Evolutionary conservation across 2,329 filamentous ascomycete genomes (phyloP).

Genomic region (Talaromyces verruculosus): DNA sequence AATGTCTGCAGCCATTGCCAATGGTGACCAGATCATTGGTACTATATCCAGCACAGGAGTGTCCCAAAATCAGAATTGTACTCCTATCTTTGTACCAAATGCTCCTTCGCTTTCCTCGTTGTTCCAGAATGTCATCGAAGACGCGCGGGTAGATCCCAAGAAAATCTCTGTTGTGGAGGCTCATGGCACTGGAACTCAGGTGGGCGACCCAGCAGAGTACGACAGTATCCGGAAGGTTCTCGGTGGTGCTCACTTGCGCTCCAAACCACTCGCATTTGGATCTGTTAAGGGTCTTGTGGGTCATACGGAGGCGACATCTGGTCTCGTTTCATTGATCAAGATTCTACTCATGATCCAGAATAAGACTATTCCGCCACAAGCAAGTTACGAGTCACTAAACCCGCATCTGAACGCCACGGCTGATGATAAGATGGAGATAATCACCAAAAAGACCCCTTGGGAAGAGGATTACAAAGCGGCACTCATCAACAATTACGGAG

Average conservation of each 20-base stretch:
- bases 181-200: constrained; percentile 41
- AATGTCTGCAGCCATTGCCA: constrained; percentile 46
- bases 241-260: constrained; percentile 20
- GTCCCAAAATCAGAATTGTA: constrained; percentile 36
- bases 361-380: constrained; percentile 28
- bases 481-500: constrained; percentile 35
- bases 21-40: constrained; percentile 45
- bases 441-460: constrained; percentile 22
- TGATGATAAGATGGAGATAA: constrained; percentile 25
- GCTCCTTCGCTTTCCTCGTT: constrained; percentile 37
- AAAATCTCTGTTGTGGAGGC: constrained; percentile 38
- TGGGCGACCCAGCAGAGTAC: constrained; percentile 31
- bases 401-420: constrained; percentile 24
- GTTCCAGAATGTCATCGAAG: constrained; percentile 38
- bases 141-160: constrained; percentile 35
- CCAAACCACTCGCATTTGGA: constrained; percentile 24
- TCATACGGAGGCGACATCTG: constrained; percentile 30
- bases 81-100: constrained; percentile 35
- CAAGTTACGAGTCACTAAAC: constrained; percentile 28
- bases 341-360: constrained; percentile 30
- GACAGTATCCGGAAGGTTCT: constrained; percentile 27
- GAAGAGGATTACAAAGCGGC: constrained; percentile 19
- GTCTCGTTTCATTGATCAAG: constrained; percentile 29
- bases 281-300: constrained; percentile 33
- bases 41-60: constrained; percentile 33